Base-by-base conservation (phyloP, 345 rosid species). In the Gossypium stocksii region DNA sequence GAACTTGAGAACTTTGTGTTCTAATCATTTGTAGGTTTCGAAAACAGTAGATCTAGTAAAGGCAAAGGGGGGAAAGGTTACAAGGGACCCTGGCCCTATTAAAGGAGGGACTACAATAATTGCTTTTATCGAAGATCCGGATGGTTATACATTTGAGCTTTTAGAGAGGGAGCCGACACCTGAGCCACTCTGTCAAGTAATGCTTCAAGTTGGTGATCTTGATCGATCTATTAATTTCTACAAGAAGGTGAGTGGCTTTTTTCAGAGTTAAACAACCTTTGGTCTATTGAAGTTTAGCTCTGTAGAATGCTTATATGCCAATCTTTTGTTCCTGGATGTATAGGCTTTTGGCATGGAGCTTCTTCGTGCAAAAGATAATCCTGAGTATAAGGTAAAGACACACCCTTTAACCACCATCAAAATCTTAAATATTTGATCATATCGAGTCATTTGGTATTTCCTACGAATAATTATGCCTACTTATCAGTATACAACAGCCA, bases 321-420 rank as follows among this genome's bases (percentile, higher is more conserved):
- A 38, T 71, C 63, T 71, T 53, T 59, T 34, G n/a, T 65, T 66
- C 60, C 71, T 83, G 61, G 49, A 54, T 56, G 53, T 77, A 48
- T 70, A 94, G 98, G 98, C 98, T 78, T 92, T 88, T 83, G 98
- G 97, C 75, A 94, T 94, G 98, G 91, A 91, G 80, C 98, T 94
- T 81, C 90, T 94, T 49, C 95, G 91, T 20, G 85, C 78, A 78
- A 81, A 89, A 79, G 98, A 94, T 85, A 91, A 89, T 79, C 93
- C 98, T 23, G 93, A 92, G 53, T 86, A 89, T 85, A 94, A 91
- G 97, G 98, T 94, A 83, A 79, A 49, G 64, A 14, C 2, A 56
- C 5, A 0, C 20, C 12, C 13, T 69, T 51, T 6, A 17, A 2
- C 4, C 23, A 51, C 27, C 60, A 53, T 19, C 29, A 20, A 48